Conservation (phyloP, 805 yeast genomes). For the Naumovozyma castellii region DNA sequence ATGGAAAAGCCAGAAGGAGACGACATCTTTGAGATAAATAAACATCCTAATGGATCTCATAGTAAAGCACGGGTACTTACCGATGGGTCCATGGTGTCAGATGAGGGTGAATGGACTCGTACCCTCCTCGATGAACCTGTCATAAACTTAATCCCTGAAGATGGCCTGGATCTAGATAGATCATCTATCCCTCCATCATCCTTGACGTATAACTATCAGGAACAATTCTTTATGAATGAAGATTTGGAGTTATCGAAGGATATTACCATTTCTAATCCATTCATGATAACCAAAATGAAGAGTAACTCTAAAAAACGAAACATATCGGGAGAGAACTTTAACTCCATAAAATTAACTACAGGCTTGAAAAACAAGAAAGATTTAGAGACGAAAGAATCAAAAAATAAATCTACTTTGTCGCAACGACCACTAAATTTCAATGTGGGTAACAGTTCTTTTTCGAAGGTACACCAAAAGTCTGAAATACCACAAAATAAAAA, state of each 20-base stretch:
- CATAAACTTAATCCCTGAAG: too few relatives aligned
- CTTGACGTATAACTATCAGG: constrained; percentile 6
- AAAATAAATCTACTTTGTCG: background rate
- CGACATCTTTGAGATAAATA: too few relatives aligned
- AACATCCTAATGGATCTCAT: too few relatives aligned
- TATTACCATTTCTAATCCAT: constrained; percentile 18
- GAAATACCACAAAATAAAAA: too few relatives aligned
- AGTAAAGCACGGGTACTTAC: too few relatives aligned
- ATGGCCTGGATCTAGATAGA: background rate
- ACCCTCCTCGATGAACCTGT: constrained; percentile 3
- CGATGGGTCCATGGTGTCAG: constrained; percentile 9
- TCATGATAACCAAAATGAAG: constrained; percentile 10
- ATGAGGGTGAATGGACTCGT: constrained; percentile 11
- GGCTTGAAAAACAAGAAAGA: background rate
- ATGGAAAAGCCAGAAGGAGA: background rate
- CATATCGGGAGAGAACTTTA: background rate
- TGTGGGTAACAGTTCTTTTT: too few relatives aligned
- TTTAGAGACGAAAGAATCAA: too few relatives aligned
- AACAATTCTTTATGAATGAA: constrained; percentile 6
- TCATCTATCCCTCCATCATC: constrained; percentile 6
- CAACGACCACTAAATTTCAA: background rate
- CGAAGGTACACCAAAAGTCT: too few relatives aligned
- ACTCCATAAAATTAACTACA: background rate
- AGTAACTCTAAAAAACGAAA: background rate
- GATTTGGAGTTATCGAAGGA: constrained; percentile 14